Evolutionary conservation across 805 yeast genomes (phyloP).

Genomic region (Saturnispora mendoncae): DNA sequence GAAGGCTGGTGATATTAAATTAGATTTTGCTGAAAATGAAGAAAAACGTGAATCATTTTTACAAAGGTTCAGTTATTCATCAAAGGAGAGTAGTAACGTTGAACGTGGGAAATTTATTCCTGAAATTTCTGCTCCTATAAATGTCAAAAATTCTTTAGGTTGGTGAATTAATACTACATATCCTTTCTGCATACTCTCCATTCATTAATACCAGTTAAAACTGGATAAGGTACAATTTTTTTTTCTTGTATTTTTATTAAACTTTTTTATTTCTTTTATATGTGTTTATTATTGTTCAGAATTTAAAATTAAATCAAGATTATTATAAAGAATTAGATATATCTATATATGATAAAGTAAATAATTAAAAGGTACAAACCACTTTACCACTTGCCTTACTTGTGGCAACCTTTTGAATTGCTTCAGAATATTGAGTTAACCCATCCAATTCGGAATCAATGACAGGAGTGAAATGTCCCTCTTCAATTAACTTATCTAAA

Average conservation of each 20-base stretch:
- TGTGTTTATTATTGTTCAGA: neutral
- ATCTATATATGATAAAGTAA: neutral
- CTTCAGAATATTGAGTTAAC: conserved; percentile 38
- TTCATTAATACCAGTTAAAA: conserved; percentile 6
- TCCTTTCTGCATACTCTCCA: neutral
- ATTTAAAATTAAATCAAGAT: too few relatives aligned
- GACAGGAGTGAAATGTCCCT: conserved; percentile 35
- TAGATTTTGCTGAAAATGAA: conserved; percentile 7
- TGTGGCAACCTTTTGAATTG: conserved; percentile 38
- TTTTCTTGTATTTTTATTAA: neutral
- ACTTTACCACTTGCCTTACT: conserved; percentile 60
- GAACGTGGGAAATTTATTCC: conserved; percentile 29
- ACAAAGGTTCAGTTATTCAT: conserved; percentile 11
- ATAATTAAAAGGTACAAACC: conserved; percentile 24
- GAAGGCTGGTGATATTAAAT: conserved; percentile 10
- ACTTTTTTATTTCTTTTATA: neutral
- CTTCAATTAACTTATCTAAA: conserved; percentile 38
- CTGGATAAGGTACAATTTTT: too few relatives aligned
- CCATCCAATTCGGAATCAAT: conserved; percentile 49
- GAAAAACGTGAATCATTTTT: conserved; percentile 11
- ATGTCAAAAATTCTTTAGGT: conserved; percentile 63
- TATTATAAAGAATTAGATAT: too few relatives aligned
- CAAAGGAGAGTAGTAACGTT: conserved; percentile 4
- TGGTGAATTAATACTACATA: conserved; percentile 34
- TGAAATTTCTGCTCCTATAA: conserved; percentile 59